Evolutionary conservation across 768 basidiomycete genomes (phyloP).

Genomic region (Auricularia heimuer): DNA sequence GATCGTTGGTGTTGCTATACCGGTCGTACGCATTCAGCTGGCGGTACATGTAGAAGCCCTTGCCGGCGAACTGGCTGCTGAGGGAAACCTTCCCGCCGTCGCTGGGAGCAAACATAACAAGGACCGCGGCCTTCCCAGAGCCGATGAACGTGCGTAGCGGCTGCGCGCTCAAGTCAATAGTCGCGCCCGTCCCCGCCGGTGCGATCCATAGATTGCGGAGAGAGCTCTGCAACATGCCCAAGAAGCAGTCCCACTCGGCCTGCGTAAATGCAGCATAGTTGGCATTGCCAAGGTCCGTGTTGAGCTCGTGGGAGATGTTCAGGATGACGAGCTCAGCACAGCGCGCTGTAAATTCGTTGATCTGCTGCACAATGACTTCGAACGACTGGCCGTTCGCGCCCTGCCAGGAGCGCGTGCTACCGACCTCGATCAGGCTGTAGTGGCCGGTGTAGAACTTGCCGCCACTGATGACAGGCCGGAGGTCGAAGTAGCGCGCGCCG

Average conservation of each 20-base stretch:
- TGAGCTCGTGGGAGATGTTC: not conserved
- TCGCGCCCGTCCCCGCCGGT: not conserved
- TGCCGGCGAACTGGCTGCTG: not conserved
- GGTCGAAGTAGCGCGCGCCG: not conserved
- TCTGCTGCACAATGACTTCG: not conserved
- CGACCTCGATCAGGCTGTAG: not conserved
- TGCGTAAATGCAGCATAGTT: not conserved
- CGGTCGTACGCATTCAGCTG: slow-evolving; percentile 2
- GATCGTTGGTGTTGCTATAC: slow-evolving; percentile 2
- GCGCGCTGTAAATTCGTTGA: not conserved
- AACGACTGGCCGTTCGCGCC: not conserved
- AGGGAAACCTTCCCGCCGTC: not conserved
- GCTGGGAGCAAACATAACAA: not conserved
- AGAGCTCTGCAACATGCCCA: not conserved
- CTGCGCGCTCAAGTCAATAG: not conserved
- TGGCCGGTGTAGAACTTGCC: not conserved
- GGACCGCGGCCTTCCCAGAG: not conserved
- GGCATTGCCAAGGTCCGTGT: not conserved
- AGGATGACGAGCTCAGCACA: not conserved
- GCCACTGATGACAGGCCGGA: not conserved
- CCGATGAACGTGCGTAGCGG: not conserved
- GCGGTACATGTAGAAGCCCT: not conserved
- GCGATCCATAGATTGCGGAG: not conserved
- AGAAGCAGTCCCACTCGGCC: not conserved
- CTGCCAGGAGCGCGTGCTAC: not conserved